These are phyloP conservation scores for Gonapodya prolifera DNA, from an alignment of 192 early-diverging fungal species.

Conservation along the genomic window DNA sequence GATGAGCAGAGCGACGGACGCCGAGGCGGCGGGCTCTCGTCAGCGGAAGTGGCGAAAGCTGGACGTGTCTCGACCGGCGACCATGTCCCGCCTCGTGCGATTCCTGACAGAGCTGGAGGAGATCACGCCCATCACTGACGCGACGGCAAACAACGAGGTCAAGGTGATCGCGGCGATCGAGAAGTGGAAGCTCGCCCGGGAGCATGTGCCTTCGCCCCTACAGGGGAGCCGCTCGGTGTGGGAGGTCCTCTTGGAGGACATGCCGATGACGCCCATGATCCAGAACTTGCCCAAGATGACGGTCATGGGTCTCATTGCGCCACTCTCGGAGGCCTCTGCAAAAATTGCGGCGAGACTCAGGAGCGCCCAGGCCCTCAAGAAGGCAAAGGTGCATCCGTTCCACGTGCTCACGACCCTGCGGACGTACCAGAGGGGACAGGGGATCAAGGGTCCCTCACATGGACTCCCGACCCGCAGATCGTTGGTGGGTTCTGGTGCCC, in stretches of 20 bases:
- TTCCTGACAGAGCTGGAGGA: not conserved
- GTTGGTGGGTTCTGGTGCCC: constrained; percentile 6
- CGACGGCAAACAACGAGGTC: not conserved
- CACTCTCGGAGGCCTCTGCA: constrained; percentile 4
- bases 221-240: constrained; percentile 10
- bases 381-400: constrained; percentile 16
- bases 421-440: constrained; percentile 8
- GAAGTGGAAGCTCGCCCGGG: constrained; percentile 11
- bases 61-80: not conserved
- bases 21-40: too few relatives aligned
- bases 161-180: too few relatives aligned
- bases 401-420: constrained; percentile 10
- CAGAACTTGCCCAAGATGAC: constrained; percentile 16
- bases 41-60: too few relatives aligned
- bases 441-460: constrained; percentile 11
- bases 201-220: constrained; percentile 11
- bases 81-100: not conserved
- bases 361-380: constrained; percentile 1
- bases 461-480: constrained; percentile 9
- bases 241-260: constrained; percentile 12
- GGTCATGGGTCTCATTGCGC: not conserved
- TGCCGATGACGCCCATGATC: constrained; percentile 15
- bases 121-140: not conserved
- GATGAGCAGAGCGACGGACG: too few relatives aligned
- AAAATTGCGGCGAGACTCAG: not conserved